Evolutionary conservation across 179 eudicot genomes (phyloP).

Genomic region (Corrigiola litoralis): DNA sequence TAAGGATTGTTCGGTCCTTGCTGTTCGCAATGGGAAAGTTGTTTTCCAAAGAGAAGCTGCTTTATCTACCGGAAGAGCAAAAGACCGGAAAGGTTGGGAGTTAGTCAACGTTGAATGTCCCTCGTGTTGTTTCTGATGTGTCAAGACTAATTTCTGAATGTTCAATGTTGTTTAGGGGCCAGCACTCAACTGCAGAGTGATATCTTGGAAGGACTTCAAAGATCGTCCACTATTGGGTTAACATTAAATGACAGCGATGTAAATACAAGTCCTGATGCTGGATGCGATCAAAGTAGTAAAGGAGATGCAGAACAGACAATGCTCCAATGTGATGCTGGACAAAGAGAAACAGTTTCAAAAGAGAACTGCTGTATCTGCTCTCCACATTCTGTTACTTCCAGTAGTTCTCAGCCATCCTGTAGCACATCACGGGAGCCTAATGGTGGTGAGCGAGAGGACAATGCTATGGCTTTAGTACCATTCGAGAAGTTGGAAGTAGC

Average conservation of each 20-base stretch:
- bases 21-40: constrained; percentile 82
- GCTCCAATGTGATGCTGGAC: constrained; percentile 21
- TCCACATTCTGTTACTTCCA: constrained; percentile 18
- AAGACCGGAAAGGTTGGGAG: constrained; percentile 24
- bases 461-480: constrained; percentile 57
- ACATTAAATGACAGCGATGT: constrained; percentile 20
- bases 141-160: background rate
- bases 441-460: constrained; percentile 27
- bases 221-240: constrained; percentile 42
- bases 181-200: constrained; percentile 32
- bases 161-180: constrained; percentile 34
- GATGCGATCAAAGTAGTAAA: constrained; percentile 23
- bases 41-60: constrained; percentile 50
- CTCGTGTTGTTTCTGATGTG: background rate
- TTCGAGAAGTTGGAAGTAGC: constrained; percentile 40
- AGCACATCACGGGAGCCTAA: constrained; percentile 15
- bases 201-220: constrained; percentile 47
- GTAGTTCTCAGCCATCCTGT: constrained; percentile 19
- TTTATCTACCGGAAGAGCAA: constrained; percentile 19
- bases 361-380: constrained; percentile 56
- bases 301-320: constrained; percentile 24
- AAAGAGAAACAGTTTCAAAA: constrained; percentile 19
- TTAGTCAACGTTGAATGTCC: background rate
- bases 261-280: constrained; percentile 6
- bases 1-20: constrained; percentile 58